Evolutionary conservation across 129 eudicot genomes (phyloP), one percentile per base, ranked within the genome.

Genomic region (Pseudognaphalium luteoalbum): DNA sequence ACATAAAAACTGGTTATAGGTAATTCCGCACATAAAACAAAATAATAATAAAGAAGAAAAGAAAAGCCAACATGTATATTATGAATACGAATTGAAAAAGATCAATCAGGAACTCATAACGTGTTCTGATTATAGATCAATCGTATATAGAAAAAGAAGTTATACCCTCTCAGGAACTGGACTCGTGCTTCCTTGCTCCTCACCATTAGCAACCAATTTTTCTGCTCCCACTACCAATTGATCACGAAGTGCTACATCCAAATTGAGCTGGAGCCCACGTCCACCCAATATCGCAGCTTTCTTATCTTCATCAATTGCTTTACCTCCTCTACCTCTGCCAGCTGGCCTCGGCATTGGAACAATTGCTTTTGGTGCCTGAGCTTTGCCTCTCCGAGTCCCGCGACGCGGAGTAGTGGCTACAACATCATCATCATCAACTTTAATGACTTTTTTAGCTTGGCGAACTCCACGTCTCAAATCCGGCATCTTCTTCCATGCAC

Each of bases 391-490:
- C 71, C 87, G 74, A 32, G 87, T 80, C 75, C 87, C 87, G 44
- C 90, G 90, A 30, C 83, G 83, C 64, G 87, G 81, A 59, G 85
- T 29, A 3, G 87, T 87, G 35, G 73, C 83, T 80, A 86, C 16
- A 73, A 81, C 59, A 68, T 73, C 83, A 20, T 54, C 78, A 63
- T 82, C 76, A 30, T 66, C 60, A 54, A 52, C 73, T 56, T 80
- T 86, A 33, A 75, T 81, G 57, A 58, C 85, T 80, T 80, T 86
- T 81, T 76, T 86, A 37, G 87, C 78, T 74, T 83, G 86, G 72
- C 87, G 90, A 73, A 77, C 87, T 73, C 90, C 90, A 83, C 85
- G 83, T 83, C 90, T 86, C 90, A 86, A 86, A 83, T 86, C 90
- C 79, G 87, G 90, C 87, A 86, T 86, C 85, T 83, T 86, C 85